phyloP scores from a whole-genome alignment of 2,329 filamentous ascomycete species.

The Herpotrichia juniperi region DNA sequence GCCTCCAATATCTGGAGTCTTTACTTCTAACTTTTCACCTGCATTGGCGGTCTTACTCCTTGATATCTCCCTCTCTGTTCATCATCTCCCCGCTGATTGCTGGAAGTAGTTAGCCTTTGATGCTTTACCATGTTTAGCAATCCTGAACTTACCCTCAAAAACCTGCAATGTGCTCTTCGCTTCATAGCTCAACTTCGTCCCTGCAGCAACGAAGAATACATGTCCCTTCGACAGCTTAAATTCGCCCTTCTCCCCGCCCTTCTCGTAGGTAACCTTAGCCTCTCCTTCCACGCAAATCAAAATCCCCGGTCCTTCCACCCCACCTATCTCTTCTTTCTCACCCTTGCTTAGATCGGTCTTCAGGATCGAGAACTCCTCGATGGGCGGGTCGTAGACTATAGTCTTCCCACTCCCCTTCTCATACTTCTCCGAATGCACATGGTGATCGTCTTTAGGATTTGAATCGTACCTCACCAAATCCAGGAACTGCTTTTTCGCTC shows the following conservation, averaged over 20 bases:
- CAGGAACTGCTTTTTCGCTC: slow-evolving; percentile 69
- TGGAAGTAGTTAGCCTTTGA: too few relatives aligned
- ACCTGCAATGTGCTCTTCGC: slow-evolving; percentile 53
- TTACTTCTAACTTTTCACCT: too few relatives aligned
- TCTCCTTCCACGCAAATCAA: slow-evolving; percentile 66
- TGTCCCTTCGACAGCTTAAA: slow-evolving; percentile 65
- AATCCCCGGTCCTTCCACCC: slow-evolving; percentile 66
- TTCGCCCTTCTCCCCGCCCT: too few relatives aligned
- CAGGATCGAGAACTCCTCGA: slow-evolving; percentile 76
- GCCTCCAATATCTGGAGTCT: too few relatives aligned
- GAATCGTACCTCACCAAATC: slow-evolving; percentile 68
- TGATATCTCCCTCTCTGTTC: too few relatives aligned
- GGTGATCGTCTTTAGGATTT: slow-evolving; percentile 62
- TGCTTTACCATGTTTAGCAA: too few relatives aligned
- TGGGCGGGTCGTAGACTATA: slow-evolving; percentile 67
- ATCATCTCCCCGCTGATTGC: too few relatives aligned
- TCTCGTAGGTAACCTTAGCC: slow-evolving; percentile 62
- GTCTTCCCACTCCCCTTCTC: slow-evolving; percentile 66
- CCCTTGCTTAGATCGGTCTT: slow-evolving; percentile 61
- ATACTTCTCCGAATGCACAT: slow-evolving; percentile 58
- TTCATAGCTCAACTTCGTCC: slow-evolving; percentile 55
- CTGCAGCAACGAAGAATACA: slow-evolving; percentile 71
- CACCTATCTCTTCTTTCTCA: slow-evolving; percentile 64
- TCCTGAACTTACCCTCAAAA: too few relatives aligned
- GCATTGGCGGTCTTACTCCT: too few relatives aligned